Evolutionary conservation across 2,329 filamentous ascomycete genomes (phyloP).

Genomic region (Aspergillus fumigatus): DNA sequence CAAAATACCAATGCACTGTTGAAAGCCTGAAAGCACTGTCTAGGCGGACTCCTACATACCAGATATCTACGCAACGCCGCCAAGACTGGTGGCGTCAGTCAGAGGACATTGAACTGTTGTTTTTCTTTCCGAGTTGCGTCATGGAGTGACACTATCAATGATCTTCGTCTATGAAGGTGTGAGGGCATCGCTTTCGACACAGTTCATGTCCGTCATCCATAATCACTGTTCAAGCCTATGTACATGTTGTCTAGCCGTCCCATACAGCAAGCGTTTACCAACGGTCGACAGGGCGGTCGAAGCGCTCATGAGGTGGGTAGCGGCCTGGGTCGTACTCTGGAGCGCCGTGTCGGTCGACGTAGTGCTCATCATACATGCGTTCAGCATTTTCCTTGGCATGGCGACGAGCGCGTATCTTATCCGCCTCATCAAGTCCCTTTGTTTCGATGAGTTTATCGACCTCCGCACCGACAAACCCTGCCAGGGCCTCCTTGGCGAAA

Average conservation of each 20-base stretch:
- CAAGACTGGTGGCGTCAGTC: neutral
- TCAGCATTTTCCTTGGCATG: slow-evolving; percentile 57
- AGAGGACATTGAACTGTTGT: neutral
- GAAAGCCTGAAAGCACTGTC: slow-evolving; percentile 1
- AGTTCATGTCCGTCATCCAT: slow-evolving; percentile 4
- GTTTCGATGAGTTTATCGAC: slow-evolving; percentile 71
- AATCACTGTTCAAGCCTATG: neutral
- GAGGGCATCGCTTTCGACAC: neutral
- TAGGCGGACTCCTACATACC: slow-evolving; percentile 17
- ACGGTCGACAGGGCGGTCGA: slow-evolving; percentile 16
- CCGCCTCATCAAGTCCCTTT: slow-evolving; percentile 59
- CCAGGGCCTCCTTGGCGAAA: slow-evolving; percentile 74
- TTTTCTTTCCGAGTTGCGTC: neutral
- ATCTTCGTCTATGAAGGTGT: neutral
- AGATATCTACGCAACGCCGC: neutral
- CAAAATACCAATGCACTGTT: too few relatives aligned
- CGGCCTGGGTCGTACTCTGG: slow-evolving; percentile 52
- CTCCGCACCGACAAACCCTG: slow-evolving; percentile 67
- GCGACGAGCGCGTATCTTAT: slow-evolving; percentile 55
- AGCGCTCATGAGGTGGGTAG: slow-evolving; percentile 28
- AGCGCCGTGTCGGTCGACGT: slow-evolving; percentile 42
- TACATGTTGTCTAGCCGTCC: neutral
- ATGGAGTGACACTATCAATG: too few relatives aligned
- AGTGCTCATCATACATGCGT: slow-evolving; percentile 60
- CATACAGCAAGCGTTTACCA: slow-evolving; percentile 14